Percentiles rank a stretch among this genome's conserved stretches.
These are phyloP conservation scores for Andrographis paniculata DNA, from an alignment of 305 asterid genomes.

Conservation along the genomic window DNA sequence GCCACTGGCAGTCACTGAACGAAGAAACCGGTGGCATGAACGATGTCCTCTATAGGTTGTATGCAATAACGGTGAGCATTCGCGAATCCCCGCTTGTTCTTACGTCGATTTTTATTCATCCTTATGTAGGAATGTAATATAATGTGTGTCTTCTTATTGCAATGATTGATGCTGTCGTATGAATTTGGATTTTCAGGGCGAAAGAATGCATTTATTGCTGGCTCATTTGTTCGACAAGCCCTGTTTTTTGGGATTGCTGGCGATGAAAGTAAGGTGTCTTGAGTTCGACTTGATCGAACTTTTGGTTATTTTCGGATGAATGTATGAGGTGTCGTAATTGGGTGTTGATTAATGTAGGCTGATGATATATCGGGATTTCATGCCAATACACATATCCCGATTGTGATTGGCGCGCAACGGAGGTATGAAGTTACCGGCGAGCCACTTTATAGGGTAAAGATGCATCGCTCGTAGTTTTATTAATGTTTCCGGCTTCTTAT, in stretches of 20 bases:
- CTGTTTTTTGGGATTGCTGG: slow-evolving; percentile 87
- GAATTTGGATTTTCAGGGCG: slow-evolving; percentile 44
- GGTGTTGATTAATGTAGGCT: slow-evolving; percentile 43
- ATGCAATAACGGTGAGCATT: slow-evolving; percentile 60
- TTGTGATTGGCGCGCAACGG: slow-evolving; percentile 87
- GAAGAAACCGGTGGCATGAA: slow-evolving; percentile 99
- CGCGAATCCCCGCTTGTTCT: neutral
- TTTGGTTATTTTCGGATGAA: too few relatives aligned
- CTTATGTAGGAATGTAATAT: too few relatives aligned
- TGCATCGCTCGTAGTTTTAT: neutral
- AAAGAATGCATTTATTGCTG: slow-evolving; percentile 56
- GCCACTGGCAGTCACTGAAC: slow-evolving; percentile 71
- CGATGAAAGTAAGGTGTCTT: slow-evolving; percentile 64
- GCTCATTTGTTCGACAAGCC: slow-evolving; percentile 98
- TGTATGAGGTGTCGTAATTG: neutral
- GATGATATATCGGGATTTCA: slow-evolving; percentile 89
- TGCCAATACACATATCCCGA: slow-evolving; percentile 87
- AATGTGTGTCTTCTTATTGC: too few relatives aligned
- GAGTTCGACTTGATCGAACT: neutral
- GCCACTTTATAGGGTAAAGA: slow-evolving; percentile 68
- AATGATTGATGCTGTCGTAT: too few relatives aligned
- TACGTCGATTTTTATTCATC: slow-evolving; percentile 1
- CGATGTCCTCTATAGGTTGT: slow-evolving; percentile 71
- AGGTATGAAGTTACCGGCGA: slow-evolving; percentile 97
- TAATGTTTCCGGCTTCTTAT: neutral